Evolutionary conservation across 2,329 filamentous ascomycete genomes (phyloP).

Genomic region (Paracamarosporium sp.): DNA sequence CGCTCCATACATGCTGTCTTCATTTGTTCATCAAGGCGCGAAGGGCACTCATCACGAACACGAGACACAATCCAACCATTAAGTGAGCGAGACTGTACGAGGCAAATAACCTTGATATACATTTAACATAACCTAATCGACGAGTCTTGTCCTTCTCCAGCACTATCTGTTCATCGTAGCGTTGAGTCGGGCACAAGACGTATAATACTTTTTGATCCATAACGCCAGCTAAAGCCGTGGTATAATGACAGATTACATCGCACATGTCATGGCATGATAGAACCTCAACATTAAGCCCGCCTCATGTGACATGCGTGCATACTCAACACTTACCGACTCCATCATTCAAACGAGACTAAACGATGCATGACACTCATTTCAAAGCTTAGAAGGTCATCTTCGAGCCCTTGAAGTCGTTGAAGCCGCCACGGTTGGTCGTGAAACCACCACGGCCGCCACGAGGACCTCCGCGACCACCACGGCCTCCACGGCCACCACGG

Average conservation of each 20-base stretch:
- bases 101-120: neutral
- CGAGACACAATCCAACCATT: too few relatives aligned
- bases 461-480: constrained; percentile 57
- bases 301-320: neutral
- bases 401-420: constrained; percentile 76
- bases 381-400: constrained; percentile 71
- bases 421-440: constrained; percentile 53
- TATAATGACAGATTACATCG: constrained; percentile 6
- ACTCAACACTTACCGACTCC: constrained; percentile 5
- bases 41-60: too few relatives aligned
- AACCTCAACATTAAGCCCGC: neutral
- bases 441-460: constrained; percentile 50
- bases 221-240: constrained; percentile 5
- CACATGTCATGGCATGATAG: neutral
- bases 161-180: too few relatives aligned
- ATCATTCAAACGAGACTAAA: neutral
- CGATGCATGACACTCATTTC: neutral
- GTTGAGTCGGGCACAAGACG: neutral
- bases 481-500: constrained; percentile 56
- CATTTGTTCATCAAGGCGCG: too few relatives aligned
- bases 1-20: too few relatives aligned
- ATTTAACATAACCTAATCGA: neutral
- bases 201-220: constrained; percentile 3
- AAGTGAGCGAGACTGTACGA: too few relatives aligned
- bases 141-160: neutral